phyloP scores from a whole-genome alignment of 768 basidiomycete genomes.

The Butyriboletus loyo region DNA sequence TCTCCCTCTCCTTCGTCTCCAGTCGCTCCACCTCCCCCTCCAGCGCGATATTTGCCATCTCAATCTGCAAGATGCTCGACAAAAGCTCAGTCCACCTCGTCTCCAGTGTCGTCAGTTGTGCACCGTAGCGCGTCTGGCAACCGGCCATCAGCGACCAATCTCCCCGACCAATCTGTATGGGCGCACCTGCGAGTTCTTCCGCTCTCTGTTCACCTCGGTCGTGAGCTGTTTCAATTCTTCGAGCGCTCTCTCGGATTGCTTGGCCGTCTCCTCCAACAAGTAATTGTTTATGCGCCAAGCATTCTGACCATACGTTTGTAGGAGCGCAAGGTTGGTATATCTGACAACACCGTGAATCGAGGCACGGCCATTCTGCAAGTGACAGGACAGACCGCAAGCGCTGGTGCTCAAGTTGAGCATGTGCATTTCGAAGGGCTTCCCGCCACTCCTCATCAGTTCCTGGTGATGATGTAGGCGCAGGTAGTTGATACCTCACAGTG shows the following conservation, averaged over 20 bases:
- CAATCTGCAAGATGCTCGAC: conserved; percentile 86
- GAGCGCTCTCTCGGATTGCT: conserved; percentile 65
- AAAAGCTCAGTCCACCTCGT: conserved; percentile 92
- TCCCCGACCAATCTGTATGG: neutral
- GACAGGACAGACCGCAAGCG: conserved; percentile 55
- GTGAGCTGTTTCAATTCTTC: conserved; percentile 78
- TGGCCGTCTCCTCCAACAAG: conserved; percentile 72
- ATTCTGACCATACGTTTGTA: conserved; percentile 87
- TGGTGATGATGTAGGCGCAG: conserved; percentile 58
- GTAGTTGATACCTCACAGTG: conserved; percentile 68
- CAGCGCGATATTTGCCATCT: conserved; percentile 90
- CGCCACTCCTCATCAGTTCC: conserved; percentile 78
- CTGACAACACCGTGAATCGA: conserved; percentile 38
- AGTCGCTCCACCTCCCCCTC: conserved; percentile 74
- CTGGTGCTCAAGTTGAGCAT: conserved; percentile 84
- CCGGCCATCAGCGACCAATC: neutral
- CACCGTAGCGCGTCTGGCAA: conserved; percentile 68
- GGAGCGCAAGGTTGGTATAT: conserved; percentile 75
- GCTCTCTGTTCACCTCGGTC: conserved; percentile 81
- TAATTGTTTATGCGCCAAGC: conserved; percentile 93
- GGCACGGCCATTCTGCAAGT: neutral
- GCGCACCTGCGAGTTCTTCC: conserved; percentile 80
- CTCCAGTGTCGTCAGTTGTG: conserved; percentile 78
- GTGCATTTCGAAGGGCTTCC: conserved; percentile 69
- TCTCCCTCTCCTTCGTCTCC: conserved; percentile 57